These are phyloP conservation scores for Botrytis pseudocinerea DNA, from an alignment of 2,329 filamentous ascomycete species.

Conservation along the genomic window DNA sequence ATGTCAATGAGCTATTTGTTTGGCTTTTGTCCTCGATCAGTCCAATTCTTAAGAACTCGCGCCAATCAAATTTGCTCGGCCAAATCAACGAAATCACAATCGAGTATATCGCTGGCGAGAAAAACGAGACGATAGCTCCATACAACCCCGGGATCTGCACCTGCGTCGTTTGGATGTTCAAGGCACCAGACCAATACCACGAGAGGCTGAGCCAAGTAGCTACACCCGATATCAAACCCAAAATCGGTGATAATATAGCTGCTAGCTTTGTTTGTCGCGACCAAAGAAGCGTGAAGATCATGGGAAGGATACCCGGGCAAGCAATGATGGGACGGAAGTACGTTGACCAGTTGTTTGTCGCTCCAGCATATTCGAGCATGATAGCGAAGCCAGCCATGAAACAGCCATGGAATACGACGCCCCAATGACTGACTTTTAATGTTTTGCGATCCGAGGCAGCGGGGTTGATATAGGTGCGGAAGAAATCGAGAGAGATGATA, in stretches of 20 bases:
- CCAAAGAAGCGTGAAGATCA: conserved; percentile 41
- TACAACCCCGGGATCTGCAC: conserved; percentile 53
- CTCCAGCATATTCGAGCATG: conserved; percentile 50
- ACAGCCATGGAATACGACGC: conserved; percentile 48
- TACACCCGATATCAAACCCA: conserved; percentile 53
- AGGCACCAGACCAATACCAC: conserved; percentile 44
- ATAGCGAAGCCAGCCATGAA: conserved; percentile 52
- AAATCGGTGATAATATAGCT: conserved; percentile 51
- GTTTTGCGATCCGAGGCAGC: conserved; percentile 46
- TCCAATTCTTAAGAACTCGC: conserved; percentile 48
- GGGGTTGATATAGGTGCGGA: conserved; percentile 49
- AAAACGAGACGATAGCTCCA: conserved; percentile 51
- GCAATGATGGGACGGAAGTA: conserved; percentile 28
- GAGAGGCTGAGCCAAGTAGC: conserved; percentile 53
- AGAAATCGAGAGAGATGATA: conserved; percentile 53
- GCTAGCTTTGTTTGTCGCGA: conserved; percentile 49
- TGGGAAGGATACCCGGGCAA: conserved; percentile 38
- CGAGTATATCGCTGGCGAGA: conserved; percentile 48
- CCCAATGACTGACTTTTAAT: conserved; percentile 49
- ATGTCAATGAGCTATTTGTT: not conserved
- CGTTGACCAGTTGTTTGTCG: conserved; percentile 47
- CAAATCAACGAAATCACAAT: conserved; percentile 48
- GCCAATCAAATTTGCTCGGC: conserved; percentile 49
- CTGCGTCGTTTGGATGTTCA: conserved; percentile 50
- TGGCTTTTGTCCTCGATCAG: conserved; percentile 44